Evolutionary conservation across 305 asterid species (phyloP).

Genomic region (Solanum aculeatissimum): DNA sequence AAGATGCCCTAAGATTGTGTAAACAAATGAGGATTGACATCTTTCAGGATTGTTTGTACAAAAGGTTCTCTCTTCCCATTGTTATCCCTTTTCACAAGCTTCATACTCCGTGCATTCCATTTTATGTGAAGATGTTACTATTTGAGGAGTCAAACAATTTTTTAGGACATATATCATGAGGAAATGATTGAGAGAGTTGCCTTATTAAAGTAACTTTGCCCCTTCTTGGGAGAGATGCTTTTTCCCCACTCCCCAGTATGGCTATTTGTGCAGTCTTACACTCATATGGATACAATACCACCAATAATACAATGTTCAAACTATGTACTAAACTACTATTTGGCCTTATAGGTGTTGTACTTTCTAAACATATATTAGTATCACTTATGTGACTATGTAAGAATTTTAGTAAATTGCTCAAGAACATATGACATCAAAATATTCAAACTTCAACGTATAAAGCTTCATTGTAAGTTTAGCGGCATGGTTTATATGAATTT

Average conservation of each 20-base stretch:
- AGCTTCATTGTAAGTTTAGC: too few relatives aligned
- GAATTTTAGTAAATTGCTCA: accelerated
- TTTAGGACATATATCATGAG: neutral
- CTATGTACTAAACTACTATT: too few relatives aligned
- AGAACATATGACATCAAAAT: too few relatives aligned
- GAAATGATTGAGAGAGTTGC: neutral
- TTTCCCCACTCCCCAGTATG: neutral
- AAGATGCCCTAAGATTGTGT: neutral
- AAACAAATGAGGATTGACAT: neutral
- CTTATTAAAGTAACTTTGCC: neutral
- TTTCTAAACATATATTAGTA: too few relatives aligned
- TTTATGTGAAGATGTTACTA: neutral
- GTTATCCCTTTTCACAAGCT: neutral
- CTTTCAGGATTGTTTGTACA: neutral
- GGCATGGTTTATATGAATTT: neutral
- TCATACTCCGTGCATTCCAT: neutral
- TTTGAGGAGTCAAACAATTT: neutral
- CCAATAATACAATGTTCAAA: neutral
- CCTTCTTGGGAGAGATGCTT: neutral
- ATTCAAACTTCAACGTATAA: too few relatives aligned
- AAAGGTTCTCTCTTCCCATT: neutral
- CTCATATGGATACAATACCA: neutral
- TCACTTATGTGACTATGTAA: too few relatives aligned
- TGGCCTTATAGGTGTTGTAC: too few relatives aligned
- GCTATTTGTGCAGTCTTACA: neutral